These are phyloP conservation scores for Isochrysis galbana DNA, from an alignment of 78 protist species.

Conservation along the genomic window DNA sequence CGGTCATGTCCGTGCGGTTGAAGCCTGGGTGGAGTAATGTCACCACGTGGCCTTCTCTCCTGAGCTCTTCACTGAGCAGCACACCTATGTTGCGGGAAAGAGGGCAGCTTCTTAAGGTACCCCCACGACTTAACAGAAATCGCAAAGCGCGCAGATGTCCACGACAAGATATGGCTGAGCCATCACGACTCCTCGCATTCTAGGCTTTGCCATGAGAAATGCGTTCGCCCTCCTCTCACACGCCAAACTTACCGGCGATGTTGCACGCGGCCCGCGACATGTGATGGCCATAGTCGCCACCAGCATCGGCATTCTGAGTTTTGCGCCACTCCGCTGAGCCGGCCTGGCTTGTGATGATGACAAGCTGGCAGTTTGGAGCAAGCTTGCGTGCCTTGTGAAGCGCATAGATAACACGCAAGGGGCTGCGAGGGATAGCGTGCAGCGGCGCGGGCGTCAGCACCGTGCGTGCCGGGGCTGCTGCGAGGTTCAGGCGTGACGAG, in stretches of 20 bases:
- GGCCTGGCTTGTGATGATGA: background rate
- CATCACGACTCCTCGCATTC: background rate
- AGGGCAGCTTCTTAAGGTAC: too few relatives aligned
- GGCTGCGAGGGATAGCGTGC: background rate
- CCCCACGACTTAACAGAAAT: too few relatives aligned
- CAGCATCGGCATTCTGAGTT: constrained; percentile 6
- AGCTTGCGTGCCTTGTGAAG: background rate
- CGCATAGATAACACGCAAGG: background rate
- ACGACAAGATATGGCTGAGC: background rate
- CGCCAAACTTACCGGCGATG: background rate
- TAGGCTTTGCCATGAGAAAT: background rate
- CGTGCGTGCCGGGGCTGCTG: background rate
- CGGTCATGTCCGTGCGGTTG: constrained; percentile 51
- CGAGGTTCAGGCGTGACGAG: background rate
- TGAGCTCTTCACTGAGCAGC: background rate
- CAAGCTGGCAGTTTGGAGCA: background rate
- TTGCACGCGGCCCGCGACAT: background rate
- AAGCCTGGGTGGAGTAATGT: constrained; percentile 15
- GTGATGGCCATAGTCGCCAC: constrained; percentile 5
- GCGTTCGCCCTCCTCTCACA: background rate
- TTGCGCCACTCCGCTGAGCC: constrained; percentile 19
- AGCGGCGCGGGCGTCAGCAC: background rate
- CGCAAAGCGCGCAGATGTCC: background rate
- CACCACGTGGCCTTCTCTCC: background rate
- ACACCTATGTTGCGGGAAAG: background rate